Evolutionary conservation across 768 basidiomycete genomes (phyloP), one percentile per base, ranked within the genome.

Genomic region (Amanita pseudoporphyria): DNA sequence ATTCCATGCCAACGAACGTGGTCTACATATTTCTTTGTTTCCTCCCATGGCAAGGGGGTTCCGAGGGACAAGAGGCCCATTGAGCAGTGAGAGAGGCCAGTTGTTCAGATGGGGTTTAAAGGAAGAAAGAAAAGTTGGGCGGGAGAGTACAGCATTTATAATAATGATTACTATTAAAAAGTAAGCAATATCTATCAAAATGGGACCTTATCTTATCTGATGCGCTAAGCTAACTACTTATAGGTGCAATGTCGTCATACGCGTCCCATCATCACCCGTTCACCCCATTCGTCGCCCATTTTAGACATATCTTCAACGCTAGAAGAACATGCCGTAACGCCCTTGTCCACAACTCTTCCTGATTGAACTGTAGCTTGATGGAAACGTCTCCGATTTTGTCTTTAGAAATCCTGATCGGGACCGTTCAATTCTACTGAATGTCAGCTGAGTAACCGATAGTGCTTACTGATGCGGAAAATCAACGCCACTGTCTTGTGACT

Each of bases 301-400:
- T 89, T 43, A 94, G 71, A 42, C 90, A 78, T 52, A 91, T 85
- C 68, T 93, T 93, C 35, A 94, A 72, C 16, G 88, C 90, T 18
- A 93, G 74, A 51, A 96, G 72, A 51, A 98, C 89, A 58, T 96
- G 93, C 28, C 91, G 77, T 58, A 98, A 69, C 3, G 93, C 90
- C 52, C 90, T 81, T 19, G 95, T 97, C 95, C 95, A 99, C 0
- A 81, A 74, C 60, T 99, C 95, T 62, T 99, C 95, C 58, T 91
- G 89, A 56, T 86, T 87, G 64, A 96, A 95, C 60, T 94, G 92
- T 3, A 94, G 70, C 65, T 94, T 93, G 54, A 98, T 87, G 1
- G 90, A 93, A 14, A 89, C 86, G 48, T 95, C 93, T 6, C 93
- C 94, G 49, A 99, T 99, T 68, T 85, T 90, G 66, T 99, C 96